Evolutionary conservation across 345 rosid genomes (phyloP), one percentile per base, ranked within the genome.

Genomic region (Pistacia integerrima): DNA sequence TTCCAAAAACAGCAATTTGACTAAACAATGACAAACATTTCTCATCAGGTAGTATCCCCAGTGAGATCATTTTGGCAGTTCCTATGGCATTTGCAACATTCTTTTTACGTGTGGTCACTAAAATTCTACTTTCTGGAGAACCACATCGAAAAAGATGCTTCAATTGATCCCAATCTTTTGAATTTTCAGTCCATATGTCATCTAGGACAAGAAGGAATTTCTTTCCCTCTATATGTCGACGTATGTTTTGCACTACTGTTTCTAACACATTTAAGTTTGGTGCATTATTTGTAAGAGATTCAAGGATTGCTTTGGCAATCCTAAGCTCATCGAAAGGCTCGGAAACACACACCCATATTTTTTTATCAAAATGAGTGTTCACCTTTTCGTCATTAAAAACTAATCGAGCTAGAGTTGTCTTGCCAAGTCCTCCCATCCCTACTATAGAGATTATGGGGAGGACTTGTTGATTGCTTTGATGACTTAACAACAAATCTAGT

Each of bases 101-200:
- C 33, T 36, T 20, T 9, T 33, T 71, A 13, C 79, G 69, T 13
- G 63, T 75, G 12, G 76, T 80, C 8, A 80, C 56, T 46, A 80
- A 33, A 64, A 80, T 69, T 46, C 52, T 80, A 57, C 79, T 70
- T 25, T 64, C 79, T 18, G 20, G 20, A 4, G 36, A 14, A 36
- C 64, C 73, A 28, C 56, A 3, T n/a, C n/a, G 65, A 2, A 80
- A 20, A 52, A 46, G 49, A 10, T 57, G 1, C 5, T 69, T 61
- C 16, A 81, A 46, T 4, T 51, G 56, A 4, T 44, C 73, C 84
- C 84, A 81, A 0, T 70, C 7, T 4, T 13, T 51, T 8, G 64
- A 49, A n/a, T 69, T 18, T 35, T 74, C 74, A 10, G 57, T 70
- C 81, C 79, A 81, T 8, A 81, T 76, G 41, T 81, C 84, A 60